Evolutionary conservation across 257 asterid genomes (phyloP), one percentile per base, ranked within the genome.

Genomic region (Solanum virginianum): DNA sequence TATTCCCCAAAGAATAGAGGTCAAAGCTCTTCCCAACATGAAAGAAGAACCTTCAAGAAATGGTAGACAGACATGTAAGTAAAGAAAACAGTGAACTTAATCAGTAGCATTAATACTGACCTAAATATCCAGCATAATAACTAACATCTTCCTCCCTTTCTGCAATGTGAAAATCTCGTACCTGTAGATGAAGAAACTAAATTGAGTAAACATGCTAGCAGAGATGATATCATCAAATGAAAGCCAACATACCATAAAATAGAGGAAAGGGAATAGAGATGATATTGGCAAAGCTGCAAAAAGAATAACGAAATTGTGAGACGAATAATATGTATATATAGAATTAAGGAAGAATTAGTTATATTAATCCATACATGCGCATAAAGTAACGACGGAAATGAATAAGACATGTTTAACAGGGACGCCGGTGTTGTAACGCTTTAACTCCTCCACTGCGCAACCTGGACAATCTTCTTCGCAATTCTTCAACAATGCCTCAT

Each of bases 241-340:
- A 36, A 36, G 41, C 41, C 6, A 4, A 4, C 41, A 36, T 36
- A 36, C 41, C 41, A 36, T 94, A 85, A 94, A 94, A 86, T 93
- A 94, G 41, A 94, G 93, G 92, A 94, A 94, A 6, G 97, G 97
- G 85, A 92, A 94, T 77, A 94, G 96, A 36, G 98, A 94, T 22
- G 96, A 88, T 87, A 93, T 92, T 13, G 98, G 90, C 86, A 94
- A 83, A 85, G 95, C 98, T 94, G 96, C 71, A 87, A 45, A 36
- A 36, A 36, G 41, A 36, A 36, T 4, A 36, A 36, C 41, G 41
- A 36, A 36, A 36, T 36, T 36, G 41, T 36, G 41, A 36, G 41
- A 36, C 41, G 36, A 36, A 36, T 36, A 36, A 36, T 36, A 36
- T 36, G 6, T 36, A 36, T 36, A 6, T 36, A 36, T 36, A 36